These are phyloP conservation scores for Fusarium nematophilum DNA, from an alignment of 2,329 filamentous ascomycete genomes.

Conservation along the genomic window DNA sequence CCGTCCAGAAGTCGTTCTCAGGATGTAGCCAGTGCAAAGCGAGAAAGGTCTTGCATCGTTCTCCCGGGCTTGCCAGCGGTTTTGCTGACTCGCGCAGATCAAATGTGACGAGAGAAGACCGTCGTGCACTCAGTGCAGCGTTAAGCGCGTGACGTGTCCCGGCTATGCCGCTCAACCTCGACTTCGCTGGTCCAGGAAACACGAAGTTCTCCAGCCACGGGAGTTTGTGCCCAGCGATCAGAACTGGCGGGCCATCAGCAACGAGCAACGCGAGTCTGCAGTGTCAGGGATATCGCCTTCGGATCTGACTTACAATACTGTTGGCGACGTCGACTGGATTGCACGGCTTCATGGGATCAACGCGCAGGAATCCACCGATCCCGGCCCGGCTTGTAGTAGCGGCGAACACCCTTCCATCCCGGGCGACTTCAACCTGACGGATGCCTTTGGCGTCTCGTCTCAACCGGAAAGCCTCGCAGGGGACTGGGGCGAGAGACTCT, in stretches of 20 bases:
- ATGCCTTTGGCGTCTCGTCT: too few relatives aligned
- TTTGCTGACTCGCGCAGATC: not conserved
- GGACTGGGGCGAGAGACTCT: too few relatives aligned
- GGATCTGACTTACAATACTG: too few relatives aligned
- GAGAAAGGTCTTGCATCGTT: conserved; percentile 1
- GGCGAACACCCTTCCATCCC: too few relatives aligned
- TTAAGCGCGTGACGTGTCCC: not conserved
- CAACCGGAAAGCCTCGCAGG: too few relatives aligned
- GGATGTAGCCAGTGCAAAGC: conserved; percentile 3
- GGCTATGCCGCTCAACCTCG: not conserved
- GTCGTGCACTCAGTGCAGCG: conserved; percentile 1
- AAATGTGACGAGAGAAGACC: conserved; percentile 3
- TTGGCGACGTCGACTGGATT: too few relatives aligned
- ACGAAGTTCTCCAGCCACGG: not conserved
- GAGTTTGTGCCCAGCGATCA: not conserved
- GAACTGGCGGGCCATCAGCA: not conserved
- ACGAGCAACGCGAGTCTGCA: not conserved
- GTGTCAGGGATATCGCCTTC: too few relatives aligned
- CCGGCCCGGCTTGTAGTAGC: too few relatives aligned
- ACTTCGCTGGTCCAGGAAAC: conserved; percentile 5
- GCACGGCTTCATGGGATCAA: too few relatives aligned
- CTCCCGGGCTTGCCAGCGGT: not conserved
- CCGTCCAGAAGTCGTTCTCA: not conserved
- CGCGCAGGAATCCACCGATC: too few relatives aligned
- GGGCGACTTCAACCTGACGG: too few relatives aligned